Percentiles rank a stretch among this genome's conserved stretches.
Evolutionary conservation across 495 filamentous ascomycete genomes (phyloP).

Genomic region (Echria macrotheca): DNA sequence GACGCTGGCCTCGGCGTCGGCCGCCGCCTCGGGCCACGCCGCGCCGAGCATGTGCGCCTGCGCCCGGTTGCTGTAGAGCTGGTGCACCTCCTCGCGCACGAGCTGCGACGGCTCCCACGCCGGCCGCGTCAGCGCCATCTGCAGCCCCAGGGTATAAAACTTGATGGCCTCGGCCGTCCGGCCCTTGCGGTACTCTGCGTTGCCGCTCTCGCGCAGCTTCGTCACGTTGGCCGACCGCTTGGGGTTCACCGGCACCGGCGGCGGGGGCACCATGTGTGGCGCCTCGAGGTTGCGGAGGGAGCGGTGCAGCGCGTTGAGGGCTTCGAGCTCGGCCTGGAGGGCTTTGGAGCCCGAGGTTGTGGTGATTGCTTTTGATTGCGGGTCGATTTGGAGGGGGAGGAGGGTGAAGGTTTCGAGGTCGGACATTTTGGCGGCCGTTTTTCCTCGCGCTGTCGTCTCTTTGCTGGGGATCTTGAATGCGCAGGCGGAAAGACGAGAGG

Average conservation of each 20-base stretch:
- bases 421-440: constrained; percentile 41
- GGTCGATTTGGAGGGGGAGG: constrained; percentile 76
- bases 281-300: constrained; percentile 55
- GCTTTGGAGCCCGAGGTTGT: constrained; percentile 28
- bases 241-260: constrained; percentile 75
- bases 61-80: constrained; percentile 78
- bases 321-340: constrained; percentile 59
- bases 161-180: constrained; percentile 68
- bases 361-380: constrained; percentile 60
- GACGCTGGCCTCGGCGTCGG: constrained; percentile 84
- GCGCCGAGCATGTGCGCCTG: constrained; percentile 79
- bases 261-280: constrained; percentile 56
- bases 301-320: constrained; percentile 71
- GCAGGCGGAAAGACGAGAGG: background rate
- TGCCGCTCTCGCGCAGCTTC: constrained; percentile 87
- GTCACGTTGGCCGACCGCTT: constrained; percentile 78
- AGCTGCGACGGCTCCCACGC: constrained; percentile 80
- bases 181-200: constrained; percentile 72
- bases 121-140: constrained; percentile 79
- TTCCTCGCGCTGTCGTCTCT: background rate
- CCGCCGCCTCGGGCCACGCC: constrained; percentile 73
- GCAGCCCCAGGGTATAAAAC: constrained; percentile 74
- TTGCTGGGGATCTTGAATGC: background rate
- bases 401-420: constrained; percentile 72
- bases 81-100: constrained; percentile 75